Base-by-base conservation (phyloP, 2,329 filamentous ascomycete species). In the Fusarium brachygibbosum region DNA sequence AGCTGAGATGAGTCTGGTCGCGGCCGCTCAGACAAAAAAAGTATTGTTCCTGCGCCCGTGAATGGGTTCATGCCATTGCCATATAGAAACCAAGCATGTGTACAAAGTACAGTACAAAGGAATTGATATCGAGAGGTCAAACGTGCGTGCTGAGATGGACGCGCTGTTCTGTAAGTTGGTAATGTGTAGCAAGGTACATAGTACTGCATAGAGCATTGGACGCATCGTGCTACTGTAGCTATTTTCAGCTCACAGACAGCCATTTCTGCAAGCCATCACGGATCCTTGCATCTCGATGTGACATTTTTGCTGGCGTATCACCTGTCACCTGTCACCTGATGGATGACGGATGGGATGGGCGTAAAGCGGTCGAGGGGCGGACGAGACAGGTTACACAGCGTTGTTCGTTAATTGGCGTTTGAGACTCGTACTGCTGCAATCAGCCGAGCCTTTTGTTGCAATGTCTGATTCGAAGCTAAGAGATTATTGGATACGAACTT, bases 261-360 rank as follows among this genome's bases (percentile, higher is more conserved):
- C 34, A 51, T 29, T 42, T 40, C 60, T 69, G 66, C 66, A 66
- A 69, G 66, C 61, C 66, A 62, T 69, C 38, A 32, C 35, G 45
- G 62, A 66, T 44, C 60, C 49, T 53, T 51, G 60, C 54, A 46
- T 57, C 48, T 59, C 21, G 28, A 56, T 59, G 54, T 37, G 25
- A 21, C 55, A 56, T 58, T 48, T 19, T 51, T 13, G 23, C 64
- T 31, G 48, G 53, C 41, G 54, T 55, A 41, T 51, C 50, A 73
- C 66, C 65, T 68, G 63, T 51, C 50, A 73, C 66, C 65, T 68
- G 63, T 58, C 60, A 62, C 41, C 45, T 55, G 53, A 58, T 42
- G 40, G 16, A 58, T 50, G 66, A 64, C 56, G 38, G 66, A 53
- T 62, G 55, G 41, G 41, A 53, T 62, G 55, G 41, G 41, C 45